These are phyloP conservation scores for Penicillium antarcticum DNA, from an alignment of 495 filamentous ascomycete species.

Conservation along the genomic window DNA sequence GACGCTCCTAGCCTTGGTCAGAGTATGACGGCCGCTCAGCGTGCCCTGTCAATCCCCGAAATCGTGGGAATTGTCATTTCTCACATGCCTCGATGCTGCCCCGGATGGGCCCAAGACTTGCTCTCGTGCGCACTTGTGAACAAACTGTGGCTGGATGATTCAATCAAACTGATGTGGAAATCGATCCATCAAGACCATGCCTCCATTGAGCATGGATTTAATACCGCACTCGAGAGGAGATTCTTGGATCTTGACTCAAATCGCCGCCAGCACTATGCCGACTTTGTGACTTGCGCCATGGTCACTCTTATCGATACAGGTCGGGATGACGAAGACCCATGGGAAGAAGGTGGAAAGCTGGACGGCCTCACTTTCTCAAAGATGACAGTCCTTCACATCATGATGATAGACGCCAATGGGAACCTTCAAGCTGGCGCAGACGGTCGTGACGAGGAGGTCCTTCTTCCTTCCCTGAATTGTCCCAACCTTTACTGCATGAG, in stretches of 20 bases:
- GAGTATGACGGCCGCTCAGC: neutral
- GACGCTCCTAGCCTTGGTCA: too few species aligned
- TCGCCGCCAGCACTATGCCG: neutral
- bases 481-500: neutral
- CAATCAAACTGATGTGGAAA: neutral
- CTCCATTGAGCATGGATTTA: too few species aligned
- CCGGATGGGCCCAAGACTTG: neutral
- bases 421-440: too few species aligned
- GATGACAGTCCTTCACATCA: too few species aligned
- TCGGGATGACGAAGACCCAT: neutral
- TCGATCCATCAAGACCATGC: too few species aligned
- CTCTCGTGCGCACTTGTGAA: neutral
- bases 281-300: neutral
- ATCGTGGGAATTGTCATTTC: neutral
- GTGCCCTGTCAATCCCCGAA: neutral
- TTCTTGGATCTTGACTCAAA: neutral
- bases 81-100: too few species aligned
- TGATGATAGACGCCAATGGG: too few species aligned
- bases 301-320: neutral
- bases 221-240: neutral
- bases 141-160: neutral
- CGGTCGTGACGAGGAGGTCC: neutral
- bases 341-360: too few species aligned
- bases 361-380: too few species aligned
- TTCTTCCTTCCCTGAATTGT: neutral